A percentile compares a stretch with the other conserved stretches of the same genome.
phyloP scores from a whole-genome alignment of 164 flowering plant species.

The Houttuynia cordata region DNA sequence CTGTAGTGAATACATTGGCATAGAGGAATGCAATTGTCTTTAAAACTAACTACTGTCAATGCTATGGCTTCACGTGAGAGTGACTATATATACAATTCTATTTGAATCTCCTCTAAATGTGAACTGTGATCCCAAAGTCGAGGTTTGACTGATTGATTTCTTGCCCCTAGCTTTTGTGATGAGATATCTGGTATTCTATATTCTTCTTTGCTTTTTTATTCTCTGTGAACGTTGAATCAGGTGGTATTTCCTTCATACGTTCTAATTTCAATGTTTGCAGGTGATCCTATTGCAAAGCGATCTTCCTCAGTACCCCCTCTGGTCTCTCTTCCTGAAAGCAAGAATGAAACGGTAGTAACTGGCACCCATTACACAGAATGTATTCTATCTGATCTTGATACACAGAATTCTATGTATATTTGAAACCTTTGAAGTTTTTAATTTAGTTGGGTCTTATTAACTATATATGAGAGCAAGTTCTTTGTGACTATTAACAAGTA shows the following conservation, averaged over 20 bases:
- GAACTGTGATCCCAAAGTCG: too few relatives aligned
- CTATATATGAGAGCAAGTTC: background rate
- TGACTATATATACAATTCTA: too few relatives aligned
- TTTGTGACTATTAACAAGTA: too few relatives aligned
- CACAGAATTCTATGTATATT: too few relatives aligned
- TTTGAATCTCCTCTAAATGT: too few relatives aligned
- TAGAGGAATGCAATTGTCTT: background rate
- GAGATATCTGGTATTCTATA: background rate
- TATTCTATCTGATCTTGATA: background rate
- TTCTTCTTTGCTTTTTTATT: background rate
- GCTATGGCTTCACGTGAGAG: too few relatives aligned
- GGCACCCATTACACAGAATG: background rate
- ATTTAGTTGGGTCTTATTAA: background rate
- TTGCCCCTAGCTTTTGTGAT: background rate
- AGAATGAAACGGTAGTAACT: conserved; percentile 14
- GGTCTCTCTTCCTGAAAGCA: conserved; percentile 22
- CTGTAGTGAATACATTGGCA: background rate
- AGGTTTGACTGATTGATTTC: too few relatives aligned
- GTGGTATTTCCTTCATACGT: background rate
- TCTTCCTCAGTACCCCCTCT: conserved; percentile 20
- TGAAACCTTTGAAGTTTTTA: background rate
- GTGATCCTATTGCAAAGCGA: conserved; percentile 78
- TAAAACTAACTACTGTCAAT: too few relatives aligned
- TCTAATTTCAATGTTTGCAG: conserved; percentile 21
- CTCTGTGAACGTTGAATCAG: background rate